phyloP scores from a whole-genome alignment of 495 filamentous ascomycete species.

The Rhizodiscina lignyota region DNA sequence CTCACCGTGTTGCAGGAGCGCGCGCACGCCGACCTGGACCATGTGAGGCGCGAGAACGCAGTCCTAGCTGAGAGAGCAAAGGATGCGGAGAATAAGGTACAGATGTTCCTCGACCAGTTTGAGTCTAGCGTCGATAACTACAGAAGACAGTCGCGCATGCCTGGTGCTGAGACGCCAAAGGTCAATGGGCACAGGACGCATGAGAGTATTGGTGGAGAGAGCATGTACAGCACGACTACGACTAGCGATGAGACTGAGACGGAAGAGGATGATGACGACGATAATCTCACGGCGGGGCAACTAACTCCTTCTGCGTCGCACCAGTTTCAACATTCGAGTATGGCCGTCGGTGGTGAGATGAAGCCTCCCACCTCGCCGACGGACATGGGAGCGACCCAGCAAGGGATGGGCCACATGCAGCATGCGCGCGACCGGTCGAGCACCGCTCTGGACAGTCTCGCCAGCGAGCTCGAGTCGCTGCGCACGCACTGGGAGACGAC shows the following conservation, averaged over 20 bases:
- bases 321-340: too few species aligned
- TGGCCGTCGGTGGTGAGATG: too few species aligned
- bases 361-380: background rate
- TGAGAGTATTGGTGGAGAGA: background rate
- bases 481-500: constrained; percentile 88
- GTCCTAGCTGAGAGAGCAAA: constrained; percentile 63
- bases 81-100: constrained; percentile 87
- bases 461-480: constrained; percentile 76
- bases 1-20: constrained; percentile 2
- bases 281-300: background rate
- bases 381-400: background rate
- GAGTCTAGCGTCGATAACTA: constrained; percentile 88
- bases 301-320: constrained; percentile 4
- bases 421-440: constrained; percentile 38
- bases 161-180: background rate
- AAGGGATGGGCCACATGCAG: too few species aligned
- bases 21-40: constrained; percentile 53
- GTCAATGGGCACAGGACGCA: background rate
- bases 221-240: constrained; percentile 1
- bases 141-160: constrained; percentile 52
- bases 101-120: constrained; percentile 83
- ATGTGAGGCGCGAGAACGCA: constrained; percentile 65
- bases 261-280: constrained; percentile 1
- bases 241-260: background rate
- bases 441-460: constrained; percentile 77